Evolutionary conservation across 768 basidiomycete species (phyloP).

Genomic region (Agaricus sinodeliciosus): DNA sequence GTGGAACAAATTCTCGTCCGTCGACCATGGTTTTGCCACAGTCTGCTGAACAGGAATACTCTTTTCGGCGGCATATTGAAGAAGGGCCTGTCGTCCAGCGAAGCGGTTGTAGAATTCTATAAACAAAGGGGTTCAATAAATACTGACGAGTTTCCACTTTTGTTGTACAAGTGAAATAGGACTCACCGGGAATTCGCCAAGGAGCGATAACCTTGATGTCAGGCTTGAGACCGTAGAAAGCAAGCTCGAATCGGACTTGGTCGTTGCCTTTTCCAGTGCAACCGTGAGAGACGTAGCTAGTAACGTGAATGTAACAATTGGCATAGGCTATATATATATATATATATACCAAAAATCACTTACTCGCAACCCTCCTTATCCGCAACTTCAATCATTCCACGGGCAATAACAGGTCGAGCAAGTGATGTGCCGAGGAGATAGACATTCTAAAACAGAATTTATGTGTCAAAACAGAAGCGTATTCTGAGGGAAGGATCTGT

Average conservation of each 20-base stretch:
- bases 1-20: conserved; percentile 99
- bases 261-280: conserved; percentile 99
- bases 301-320: background rate
- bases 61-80: conserved; percentile 83
- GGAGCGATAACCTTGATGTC: conserved; percentile 99
- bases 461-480: too few species aligned
- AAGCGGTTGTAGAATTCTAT: conserved; percentile 99
- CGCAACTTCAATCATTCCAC: conserved; percentile 95
- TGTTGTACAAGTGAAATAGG: background rate
- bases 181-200: conserved; percentile 88
- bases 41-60: conserved; percentile 93
- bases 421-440: conserved; percentile 98
- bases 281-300: conserved; percentile 91
- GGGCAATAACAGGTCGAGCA: conserved; percentile 96
- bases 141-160: too few species aligned
- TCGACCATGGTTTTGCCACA: conserved; percentile 96
- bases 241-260: conserved; percentile 98
- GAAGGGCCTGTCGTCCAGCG: conserved; percentile 89
- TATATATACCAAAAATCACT: too few species aligned
- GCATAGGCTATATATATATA: too few species aligned
- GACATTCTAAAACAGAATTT: conserved; percentile 76
- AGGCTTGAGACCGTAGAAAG: conserved; percentile 97
- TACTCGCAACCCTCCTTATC: conserved; percentile 93
- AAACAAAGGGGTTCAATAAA: too few species aligned
- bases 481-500: too few species aligned